These are phyloP conservation scores for Pseudotsuga menziesii DNA, from an alignment of 75 land plant species.

Conservation along the genomic window DNA sequence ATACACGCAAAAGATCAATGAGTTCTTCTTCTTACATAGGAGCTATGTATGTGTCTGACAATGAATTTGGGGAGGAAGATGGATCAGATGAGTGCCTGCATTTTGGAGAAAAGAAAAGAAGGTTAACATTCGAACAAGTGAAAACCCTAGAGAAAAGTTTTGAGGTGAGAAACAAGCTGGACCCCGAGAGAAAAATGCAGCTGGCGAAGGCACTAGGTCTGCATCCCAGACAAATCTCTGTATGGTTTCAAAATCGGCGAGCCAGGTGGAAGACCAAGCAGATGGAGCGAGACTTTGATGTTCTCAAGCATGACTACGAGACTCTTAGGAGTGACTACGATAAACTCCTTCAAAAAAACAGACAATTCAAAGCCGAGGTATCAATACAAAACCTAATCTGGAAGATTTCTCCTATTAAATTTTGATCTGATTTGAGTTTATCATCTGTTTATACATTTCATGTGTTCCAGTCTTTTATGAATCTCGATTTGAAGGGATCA, in stretches of 20 bases:
- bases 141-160: constrained; percentile 11
- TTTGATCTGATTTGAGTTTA: too few relatives aligned
- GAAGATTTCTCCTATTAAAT: too few relatives aligned
- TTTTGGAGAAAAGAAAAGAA: constrained; percentile 15
- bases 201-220: constrained; percentile 9
- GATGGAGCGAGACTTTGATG: constrained; percentile 10
- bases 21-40: not conserved
- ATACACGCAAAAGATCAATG: not conserved
- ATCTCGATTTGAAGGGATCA: too few relatives aligned
- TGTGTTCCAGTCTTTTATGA: too few relatives aligned
- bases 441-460: too few relatives aligned
- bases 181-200: constrained; percentile 10
- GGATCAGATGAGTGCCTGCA: not conserved
- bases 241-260: constrained; percentile 19
- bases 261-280: constrained; percentile 20
- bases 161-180: constrained; percentile 13
- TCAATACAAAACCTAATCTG: not conserved
- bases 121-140: constrained; percentile 10
- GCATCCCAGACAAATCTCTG: constrained; percentile 14
- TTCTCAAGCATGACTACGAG: constrained; percentile 11
- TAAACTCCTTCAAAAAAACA: constrained; percentile 1
- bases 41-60: not conserved
- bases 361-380: constrained; percentile 13
- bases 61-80: not conserved
- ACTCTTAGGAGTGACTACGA: constrained; percentile 10